Base-by-base conservation (phyloP, 495 filamentous ascomycete species). In the Penicillium psychrofluorescens region DNA sequence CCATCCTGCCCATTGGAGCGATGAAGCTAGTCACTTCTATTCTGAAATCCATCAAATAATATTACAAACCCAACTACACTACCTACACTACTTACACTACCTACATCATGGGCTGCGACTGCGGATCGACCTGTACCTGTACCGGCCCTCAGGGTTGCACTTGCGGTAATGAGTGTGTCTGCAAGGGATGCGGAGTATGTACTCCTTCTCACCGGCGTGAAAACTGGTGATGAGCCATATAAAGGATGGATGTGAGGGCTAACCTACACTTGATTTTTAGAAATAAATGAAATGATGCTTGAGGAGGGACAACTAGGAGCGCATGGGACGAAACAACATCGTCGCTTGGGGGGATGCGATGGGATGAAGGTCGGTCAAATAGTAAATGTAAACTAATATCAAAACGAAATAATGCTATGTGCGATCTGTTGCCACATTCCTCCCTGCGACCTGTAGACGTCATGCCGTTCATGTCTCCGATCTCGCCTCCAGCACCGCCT, bases 111-210 rank as follows among this genome's bases (percentile, higher is more conserved):
- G 63, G 51, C 34, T 73, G 69, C 41, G 58, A 47, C 37, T 73
- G 69, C 48, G 64, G 67, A 61, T 54, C 53, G 7, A 58, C 41
- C 35, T 73, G 69, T 40, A 49, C 39, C 43, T 73, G 69, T 45
- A 49, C 48, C 15, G 69, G 67, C 42, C 43, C 61, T 22, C 54
- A 62, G 33, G 56, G 38, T 46, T 73, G 69, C 48, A 59, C 62
- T 43, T 73, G 69, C 40, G 54, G 55, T 41, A 51, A 56, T 37
- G 54, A 54, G 46, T 73, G 69, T 50, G 38, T 49, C 54, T 73
- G 69, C 62, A 65, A 70, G 61, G 62, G 59, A 56, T 73, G 69
- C 54, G 64, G 63, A 60, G 69, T 73, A 70, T 57, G 67, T 66
- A 38, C 9, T 28, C 33, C 13, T 45, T 33, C 29, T 47, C 38